These are phyloP conservation scores for Beauveria asiatica DNA, from an alignment of 2,329 filamentous ascomycete species.

Conservation along the genomic window DNA sequence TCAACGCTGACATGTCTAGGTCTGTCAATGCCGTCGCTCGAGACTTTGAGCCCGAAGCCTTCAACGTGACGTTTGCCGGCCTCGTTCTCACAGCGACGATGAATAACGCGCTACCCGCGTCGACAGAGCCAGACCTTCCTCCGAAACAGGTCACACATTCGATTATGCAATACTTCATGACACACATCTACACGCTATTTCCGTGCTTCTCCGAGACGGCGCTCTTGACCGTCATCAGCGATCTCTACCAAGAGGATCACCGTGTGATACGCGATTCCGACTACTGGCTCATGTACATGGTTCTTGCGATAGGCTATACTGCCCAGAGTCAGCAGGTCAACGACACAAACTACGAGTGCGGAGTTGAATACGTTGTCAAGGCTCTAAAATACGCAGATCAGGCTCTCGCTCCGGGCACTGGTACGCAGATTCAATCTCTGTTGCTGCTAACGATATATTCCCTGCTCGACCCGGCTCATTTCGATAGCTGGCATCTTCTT, in stretches of 20 bases:
- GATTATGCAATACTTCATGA: conserved; percentile 75
- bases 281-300: conserved; percentile 81
- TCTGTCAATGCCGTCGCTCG: conserved; percentile 90
- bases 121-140: conserved; percentile 56
- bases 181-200: conserved; percentile 69
- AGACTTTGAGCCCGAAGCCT: conserved; percentile 83
- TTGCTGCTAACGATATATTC: conserved; percentile 82
- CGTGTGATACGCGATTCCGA: conserved; percentile 60
- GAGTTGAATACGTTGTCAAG: conserved; percentile 46
- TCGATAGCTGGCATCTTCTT: conserved; percentile 89
- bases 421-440: conserved; percentile 79
- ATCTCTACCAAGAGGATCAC: conserved; percentile 65
- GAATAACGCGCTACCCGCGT: conserved; percentile 61
- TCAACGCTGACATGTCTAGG: conserved; percentile 34
- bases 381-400: conserved; percentile 73
- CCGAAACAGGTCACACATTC: conserved; percentile 57
- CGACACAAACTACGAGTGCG: conserved; percentile 52
- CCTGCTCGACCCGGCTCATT: conserved; percentile 81
- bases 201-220: conserved; percentile 76
- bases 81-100: conserved; percentile 76
- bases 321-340: conserved; percentile 63
- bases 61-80: conserved; percentile 85
- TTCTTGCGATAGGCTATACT: conserved; percentile 72
- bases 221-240: conserved; percentile 70
- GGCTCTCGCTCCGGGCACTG: conserved; percentile 76